Evolutionary conservation across 208 protist genomes (phyloP), one percentile per base, ranked within the genome.

Genomic region (Wallacemonas rigidus): DNA sequence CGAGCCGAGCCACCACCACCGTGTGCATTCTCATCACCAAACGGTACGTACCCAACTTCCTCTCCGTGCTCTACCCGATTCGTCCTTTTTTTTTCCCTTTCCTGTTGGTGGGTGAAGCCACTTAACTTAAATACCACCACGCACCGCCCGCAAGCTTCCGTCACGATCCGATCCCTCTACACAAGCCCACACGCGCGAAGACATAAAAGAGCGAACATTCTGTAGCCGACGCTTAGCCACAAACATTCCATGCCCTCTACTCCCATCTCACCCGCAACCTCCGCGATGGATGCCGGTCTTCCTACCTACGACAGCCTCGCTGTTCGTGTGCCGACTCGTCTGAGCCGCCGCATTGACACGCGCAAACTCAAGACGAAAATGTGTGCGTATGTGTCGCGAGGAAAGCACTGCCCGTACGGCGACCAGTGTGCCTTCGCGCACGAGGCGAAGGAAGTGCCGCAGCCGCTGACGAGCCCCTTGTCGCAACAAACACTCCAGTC

Each of bases 371-470:
- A 74, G 17, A 89, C 84, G 26, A 77, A 75, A 45, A 54, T 77
- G 76, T 89, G 85, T 76, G 65, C 67, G 45, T 79, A 87, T 55
- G 81, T 75, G 38, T 15, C 47, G 44, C 58, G 74, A 17, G 76
- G 79, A 17, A 12, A 63, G 44, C 57, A 17, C n/a, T 90, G 85
- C 77, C 72, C 79, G 1, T 90, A 83, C 63, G 81, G 69, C 1
- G 76, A 74, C 17, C 44, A 74, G 65, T 90, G 85, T 47, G 85
- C 81, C 69, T 90, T 90, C 58, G 77, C 79, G 1, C 85, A 90
- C 69, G 76, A 72, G 1, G 62, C 35, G 14, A 57, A 60, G 48
- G 50, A 6, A 39, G 64, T 48, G 17, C 64, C 64, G 7, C 15
- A 69, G 64, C 7, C 47, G 60, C 60, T 50, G 60, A 65, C 43